A percentile compares a stretch with the other conserved stretches of the same genome.
Conservation (phyloP, 805 yeast species). For the Wickerhamomyces mucosus region DNA sequence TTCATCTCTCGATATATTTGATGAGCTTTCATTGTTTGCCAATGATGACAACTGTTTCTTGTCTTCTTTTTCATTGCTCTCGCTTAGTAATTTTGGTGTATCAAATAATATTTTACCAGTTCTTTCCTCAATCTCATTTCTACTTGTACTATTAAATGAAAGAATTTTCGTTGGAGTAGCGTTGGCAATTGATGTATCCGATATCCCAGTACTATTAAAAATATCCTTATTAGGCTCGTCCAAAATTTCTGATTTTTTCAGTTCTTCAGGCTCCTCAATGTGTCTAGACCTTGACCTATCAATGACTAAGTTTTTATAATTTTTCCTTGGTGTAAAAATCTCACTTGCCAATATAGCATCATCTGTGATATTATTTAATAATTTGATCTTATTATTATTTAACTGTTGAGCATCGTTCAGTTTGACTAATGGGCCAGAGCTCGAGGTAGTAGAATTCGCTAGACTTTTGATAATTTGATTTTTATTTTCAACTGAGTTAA, state of each 20-base stretch:
- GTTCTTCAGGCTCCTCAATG: too few relatives aligned
- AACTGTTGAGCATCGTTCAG: not conserved
- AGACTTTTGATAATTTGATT: not conserved
- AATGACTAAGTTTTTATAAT: constrained; percentile 44
- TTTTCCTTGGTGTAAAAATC: constrained; percentile 55
- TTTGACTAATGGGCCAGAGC: not conserved
- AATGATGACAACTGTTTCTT: not conserved
- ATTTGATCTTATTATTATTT: constrained; percentile 10
- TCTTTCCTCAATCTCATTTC: too few relatives aligned
- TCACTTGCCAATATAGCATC: constrained; percentile 62
- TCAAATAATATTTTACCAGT: too few relatives aligned
- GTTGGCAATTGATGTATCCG: too few relatives aligned
- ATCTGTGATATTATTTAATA: constrained; percentile 45
- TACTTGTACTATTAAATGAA: too few relatives aligned
- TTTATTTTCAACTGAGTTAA: too few relatives aligned
- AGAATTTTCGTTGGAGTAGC: too few relatives aligned
- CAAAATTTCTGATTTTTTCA: too few relatives aligned
- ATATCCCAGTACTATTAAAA: too few relatives aligned
- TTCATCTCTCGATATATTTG: constrained; percentile 2
- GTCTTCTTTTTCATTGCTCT: too few relatives aligned
- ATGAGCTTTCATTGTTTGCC: not conserved
- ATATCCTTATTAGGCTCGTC: too few relatives aligned
- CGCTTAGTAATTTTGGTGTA: too few relatives aligned
- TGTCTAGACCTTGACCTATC: constrained; percentile 33
- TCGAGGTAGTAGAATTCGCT: not conserved